Conservation (phyloP, 139 green algal species). For the Tetradesmus obliquus region DNA sequence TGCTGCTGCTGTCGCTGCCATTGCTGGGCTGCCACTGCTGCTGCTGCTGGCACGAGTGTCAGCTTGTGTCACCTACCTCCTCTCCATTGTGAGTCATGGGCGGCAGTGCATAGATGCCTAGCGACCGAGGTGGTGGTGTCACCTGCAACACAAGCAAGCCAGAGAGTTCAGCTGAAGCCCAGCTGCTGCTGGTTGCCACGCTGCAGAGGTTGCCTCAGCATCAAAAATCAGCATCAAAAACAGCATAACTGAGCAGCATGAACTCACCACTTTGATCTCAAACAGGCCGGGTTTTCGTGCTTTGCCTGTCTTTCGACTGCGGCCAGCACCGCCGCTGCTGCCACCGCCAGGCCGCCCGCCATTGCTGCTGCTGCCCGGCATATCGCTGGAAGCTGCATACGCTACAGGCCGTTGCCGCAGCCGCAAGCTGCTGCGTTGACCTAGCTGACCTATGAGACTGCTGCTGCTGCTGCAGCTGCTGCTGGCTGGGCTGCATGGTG, state of each 20-base stretch:
- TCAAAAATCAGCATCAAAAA: neutral
- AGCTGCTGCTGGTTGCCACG: neutral
- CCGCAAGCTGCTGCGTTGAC: neutral
- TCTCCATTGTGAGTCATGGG: conserved; percentile 68
- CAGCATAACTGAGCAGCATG: no score
- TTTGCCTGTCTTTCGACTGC: conserved; percentile 28
- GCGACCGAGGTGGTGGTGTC: conserved; percentile 43
- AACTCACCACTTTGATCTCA: conserved; percentile 47
- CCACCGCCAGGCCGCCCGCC: neutral
- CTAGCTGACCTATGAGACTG: neutral
- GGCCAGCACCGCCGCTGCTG: neutral
- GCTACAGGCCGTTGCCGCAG: neutral
- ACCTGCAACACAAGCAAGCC: neutral
- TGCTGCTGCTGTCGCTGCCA: neutral
- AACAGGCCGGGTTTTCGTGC: conserved; percentile 49
- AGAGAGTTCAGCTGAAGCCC: neutral
- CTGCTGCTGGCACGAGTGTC: neutral
- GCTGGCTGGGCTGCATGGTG: neutral
- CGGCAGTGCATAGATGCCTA: conserved; percentile 67
- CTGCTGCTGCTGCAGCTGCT: conserved; percentile 25
- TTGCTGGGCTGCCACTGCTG: neutral
- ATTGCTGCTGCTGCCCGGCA: conserved; percentile 42
- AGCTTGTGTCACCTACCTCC: conserved; percentile 2
- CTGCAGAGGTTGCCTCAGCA: neutral
- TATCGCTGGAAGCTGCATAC: conserved; percentile 9